Evolutionary conservation across 2,329 filamentous ascomycete genomes (phyloP).

Genomic region (Paramyrothecium roridum): DNA sequence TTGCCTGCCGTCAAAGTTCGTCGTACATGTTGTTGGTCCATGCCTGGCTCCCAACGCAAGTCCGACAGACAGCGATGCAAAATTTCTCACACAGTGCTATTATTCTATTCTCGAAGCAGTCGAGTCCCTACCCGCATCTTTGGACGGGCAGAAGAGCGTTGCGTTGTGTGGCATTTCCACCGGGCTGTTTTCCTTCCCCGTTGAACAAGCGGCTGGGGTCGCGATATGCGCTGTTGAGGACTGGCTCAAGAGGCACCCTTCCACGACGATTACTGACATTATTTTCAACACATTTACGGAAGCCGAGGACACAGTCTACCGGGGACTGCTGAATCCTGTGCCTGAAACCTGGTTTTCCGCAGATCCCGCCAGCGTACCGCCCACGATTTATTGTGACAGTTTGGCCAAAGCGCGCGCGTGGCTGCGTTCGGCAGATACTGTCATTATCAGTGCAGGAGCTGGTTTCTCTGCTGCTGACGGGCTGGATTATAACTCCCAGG

Average conservation of each 20-base stretch:
- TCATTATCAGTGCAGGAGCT: conserved; percentile 15
- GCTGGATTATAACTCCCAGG: conserved; percentile 13
- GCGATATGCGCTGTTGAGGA: conserved; percentile 5
- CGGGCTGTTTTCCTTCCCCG: conserved; percentile 15
- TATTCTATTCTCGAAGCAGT: conserved; percentile 4
- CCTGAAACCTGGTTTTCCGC: not conserved
- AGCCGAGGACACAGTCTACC: conserved; percentile 11
- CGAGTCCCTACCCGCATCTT: not conserved
- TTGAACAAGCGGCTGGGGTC: conserved; percentile 10
- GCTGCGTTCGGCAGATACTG: conserved; percentile 13
- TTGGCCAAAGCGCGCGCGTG: conserved; percentile 6
- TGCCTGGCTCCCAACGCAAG: conserved; percentile 4
- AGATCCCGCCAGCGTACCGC: fast-evolving
- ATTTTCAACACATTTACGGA: conserved; percentile 17
- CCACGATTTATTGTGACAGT: conserved; percentile 1
- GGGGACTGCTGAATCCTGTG: not conserved
- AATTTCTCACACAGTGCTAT: conserved; percentile 12
- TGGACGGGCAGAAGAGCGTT: conserved; percentile 7
- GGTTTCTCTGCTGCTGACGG: conserved; percentile 16
- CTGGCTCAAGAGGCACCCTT: conserved; percentile 8
- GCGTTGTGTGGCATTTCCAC: conserved; percentile 18
- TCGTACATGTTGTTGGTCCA: conserved; percentile 16
- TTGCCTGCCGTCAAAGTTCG: conserved; percentile 4
- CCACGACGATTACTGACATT: conserved; percentile 12
- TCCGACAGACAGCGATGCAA: not conserved